Base-by-base conservation (phyloP, 2,329 filamentous ascomycete species). In the Pseudohalonectria lignicola region DNA sequence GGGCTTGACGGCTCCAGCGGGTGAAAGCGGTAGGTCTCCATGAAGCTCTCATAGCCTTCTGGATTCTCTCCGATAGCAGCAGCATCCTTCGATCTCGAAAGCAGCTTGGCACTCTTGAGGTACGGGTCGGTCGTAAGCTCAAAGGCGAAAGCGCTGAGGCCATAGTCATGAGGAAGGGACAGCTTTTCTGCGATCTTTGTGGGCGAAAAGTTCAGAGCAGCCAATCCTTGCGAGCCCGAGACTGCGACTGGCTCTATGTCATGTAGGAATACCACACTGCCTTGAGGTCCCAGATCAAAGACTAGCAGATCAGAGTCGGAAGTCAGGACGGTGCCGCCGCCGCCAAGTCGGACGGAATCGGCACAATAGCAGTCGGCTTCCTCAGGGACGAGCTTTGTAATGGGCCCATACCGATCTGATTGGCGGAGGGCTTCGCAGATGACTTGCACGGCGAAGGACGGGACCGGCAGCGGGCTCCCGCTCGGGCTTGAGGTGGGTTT, bases 341-440 rank as follows among this genome's bases (percentile, higher is more conserved):
- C 64, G 21, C 65, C 52, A 3, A 61, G 44, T n/a, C 65, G 66
- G 6, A 84, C 68, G 38, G 77, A 67, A 12, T 68, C 60, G 3
- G 86, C 86, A 54, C 87, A 94, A 59, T 76, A 92, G 18, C 68
- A 60, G 53, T 96, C 90, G 1, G 90, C 90, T 59, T 96, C 90
- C 1, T 84, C 87, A 0, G 86, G 78, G 0, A 94, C 80, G 11
- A 92, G 66, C 18, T 66, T 60, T 8, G 63, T 65, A 32, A 67
- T 52, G 42, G 44, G 49, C 4, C 45, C 54, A 43, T 72, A 76
- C 4, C 50, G 53, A 2, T 52, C 15, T 5, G 59, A 72, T 1
- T 47, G 41, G n/a, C 56, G 55, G 17, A 95, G 59, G 5, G 76
- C 72, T 44, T 94, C 86, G 34, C 88, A 72, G 5, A 90, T 67